Evolutionary conservation across 192 early-diverging fungal genomes (phyloP), one percentile per base, ranked within the genome.

Genomic region (Diversispora epigaea): DNA sequence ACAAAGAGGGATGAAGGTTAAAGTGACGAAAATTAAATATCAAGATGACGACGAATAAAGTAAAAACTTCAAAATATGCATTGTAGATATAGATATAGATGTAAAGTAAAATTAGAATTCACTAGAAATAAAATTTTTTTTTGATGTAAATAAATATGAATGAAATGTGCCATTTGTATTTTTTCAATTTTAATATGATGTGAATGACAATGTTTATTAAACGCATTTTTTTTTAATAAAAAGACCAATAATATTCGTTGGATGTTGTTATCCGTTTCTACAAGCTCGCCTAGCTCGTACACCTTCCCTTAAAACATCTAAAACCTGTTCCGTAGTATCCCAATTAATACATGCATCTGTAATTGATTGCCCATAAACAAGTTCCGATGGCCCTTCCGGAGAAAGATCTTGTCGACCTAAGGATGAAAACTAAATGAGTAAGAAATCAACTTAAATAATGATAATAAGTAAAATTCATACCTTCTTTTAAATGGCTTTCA

Each of bases 261-360:
- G 8, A 64, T 44, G 62, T 12, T 21, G 0, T 9, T 25, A 60
- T 54, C 50, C n/a, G n/a, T 64, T 44, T 15, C 39, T 76, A 44
- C 81, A 76, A 56, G 77, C 71, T 50, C 92, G 86, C 64, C 93
- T 86, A 67, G 84, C 82, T 66, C 84, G 87, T 40, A 95, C 91
- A 80, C 87, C 93, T 77, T 90, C 88, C 50, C 87, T 81, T 73
- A 95, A 81, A 43, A 81, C 83, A 11, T 95, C 89, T 7, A 97
- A 84, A 40, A 92, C 87, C 19, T 88, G 78, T 11, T 92, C 89
- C 0, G 97, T 99, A 74, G 90, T 87, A 44, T 95, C 94, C 94
- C 94, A 99, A 67, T 87, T 83, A 78, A 98, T 92, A 80, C 95
- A 98, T 4, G 93, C 94, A 83, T 98, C 96, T 32, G 97, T 97